phyloP scores from a whole-genome alignment of 345 rosid genomes.

The Populus deltoides region DNA sequence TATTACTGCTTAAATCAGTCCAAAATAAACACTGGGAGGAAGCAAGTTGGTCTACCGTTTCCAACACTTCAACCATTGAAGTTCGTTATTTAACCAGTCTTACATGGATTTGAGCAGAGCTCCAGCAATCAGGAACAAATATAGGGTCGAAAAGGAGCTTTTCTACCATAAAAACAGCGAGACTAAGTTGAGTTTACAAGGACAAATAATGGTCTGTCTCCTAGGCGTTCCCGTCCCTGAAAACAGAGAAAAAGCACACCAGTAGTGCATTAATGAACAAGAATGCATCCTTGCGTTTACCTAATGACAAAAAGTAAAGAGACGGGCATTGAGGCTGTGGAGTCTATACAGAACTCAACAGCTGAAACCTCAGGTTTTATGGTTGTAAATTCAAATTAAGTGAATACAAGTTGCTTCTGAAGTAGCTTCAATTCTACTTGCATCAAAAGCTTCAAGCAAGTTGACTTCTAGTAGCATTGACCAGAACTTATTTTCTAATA shows the following conservation, averaged over 20 bases:
- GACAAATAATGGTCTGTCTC: constrained; percentile 73
- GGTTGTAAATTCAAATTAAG: too few relatives aligned
- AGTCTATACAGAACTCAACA: too few relatives aligned
- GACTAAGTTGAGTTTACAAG: constrained; percentile 52
- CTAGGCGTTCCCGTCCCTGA: constrained; percentile 78
- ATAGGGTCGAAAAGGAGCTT: background rate
- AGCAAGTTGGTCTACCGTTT: background rate
- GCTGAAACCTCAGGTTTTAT: too few relatives aligned
- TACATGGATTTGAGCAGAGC: constrained; percentile 11
- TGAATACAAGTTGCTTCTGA: too few relatives aligned
- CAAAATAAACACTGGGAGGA: too few relatives aligned
- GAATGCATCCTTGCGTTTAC: background rate
- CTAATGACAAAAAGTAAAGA: background rate
- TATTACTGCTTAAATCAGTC: too few relatives aligned
- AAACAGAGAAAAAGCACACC: constrained; percentile 5
- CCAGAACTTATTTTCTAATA: background rate
- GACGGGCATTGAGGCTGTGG: background rate
- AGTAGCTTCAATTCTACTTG: background rate
- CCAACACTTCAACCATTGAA: background rate
- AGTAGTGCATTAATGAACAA: background rate
- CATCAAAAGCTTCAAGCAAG: background rate
- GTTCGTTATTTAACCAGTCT: background rate
- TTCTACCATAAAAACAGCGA: background rate
- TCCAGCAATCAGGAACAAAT: constrained; percentile 10
- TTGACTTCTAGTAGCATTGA: background rate